phyloP scores from a whole-genome alignment of 345 rosid species.

The Conringia planisiliqua region DNA sequence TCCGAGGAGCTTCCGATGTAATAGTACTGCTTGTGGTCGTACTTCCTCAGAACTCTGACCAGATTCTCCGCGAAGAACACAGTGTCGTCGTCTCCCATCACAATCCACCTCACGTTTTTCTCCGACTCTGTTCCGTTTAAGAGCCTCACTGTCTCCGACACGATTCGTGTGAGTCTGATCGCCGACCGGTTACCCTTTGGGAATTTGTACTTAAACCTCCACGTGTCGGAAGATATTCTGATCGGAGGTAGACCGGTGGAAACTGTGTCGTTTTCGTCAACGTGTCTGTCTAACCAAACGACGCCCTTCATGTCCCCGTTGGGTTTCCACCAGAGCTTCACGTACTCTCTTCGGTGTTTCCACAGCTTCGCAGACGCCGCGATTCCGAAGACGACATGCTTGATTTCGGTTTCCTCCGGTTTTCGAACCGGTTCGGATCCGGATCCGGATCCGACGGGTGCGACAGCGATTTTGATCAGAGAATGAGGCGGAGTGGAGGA shows the following conservation, averaged over 20 bases:
- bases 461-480: background rate
- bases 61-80: conserved; percentile 65
- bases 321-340: conserved; percentile 74
- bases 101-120: conserved; percentile 64
- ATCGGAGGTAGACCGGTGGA: conserved; percentile 41
- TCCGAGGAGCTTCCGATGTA: conserved; percentile 76
- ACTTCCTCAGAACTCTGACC: conserved; percentile 53
- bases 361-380: conserved; percentile 66
- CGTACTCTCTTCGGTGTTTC: conserved; percentile 56
- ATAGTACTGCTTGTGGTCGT: conserved; percentile 61
- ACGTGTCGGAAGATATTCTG: conserved; percentile 50
- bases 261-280: conserved; percentile 18
- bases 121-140: conserved; percentile 39
- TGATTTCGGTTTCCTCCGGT: conserved; percentile 38
- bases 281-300: conserved; percentile 64
- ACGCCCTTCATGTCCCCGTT: conserved; percentile 48
- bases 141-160: conserved; percentile 58
- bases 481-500: background rate
- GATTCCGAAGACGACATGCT: conserved; percentile 69
- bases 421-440: background rate
- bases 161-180: conserved; percentile 60
- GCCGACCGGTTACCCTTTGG: conserved; percentile 52
- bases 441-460: conserved; percentile 17
- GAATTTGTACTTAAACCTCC: conserved; percentile 47
- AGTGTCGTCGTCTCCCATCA: conserved; percentile 91